Evolutionary conservation across 164 flowering plant genomes (phyloP), one percentile per base, ranked within the genome.

Genomic region (Berberis vulgaris): DNA sequence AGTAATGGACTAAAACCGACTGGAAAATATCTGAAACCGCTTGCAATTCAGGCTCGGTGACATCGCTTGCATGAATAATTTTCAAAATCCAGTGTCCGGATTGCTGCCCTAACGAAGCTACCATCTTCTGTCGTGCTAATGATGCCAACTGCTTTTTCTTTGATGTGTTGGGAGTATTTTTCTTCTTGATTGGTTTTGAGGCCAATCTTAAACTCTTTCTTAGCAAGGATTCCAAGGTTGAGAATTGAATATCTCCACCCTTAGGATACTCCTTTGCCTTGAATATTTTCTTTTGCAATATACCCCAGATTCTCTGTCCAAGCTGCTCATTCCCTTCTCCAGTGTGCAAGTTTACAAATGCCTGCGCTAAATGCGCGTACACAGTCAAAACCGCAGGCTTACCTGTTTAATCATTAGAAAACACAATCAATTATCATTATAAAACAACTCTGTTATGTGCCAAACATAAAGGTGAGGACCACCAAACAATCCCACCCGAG

Each of bases 251-350:
- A 3, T 71, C 66, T 49, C 78, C 86, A 43, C 83, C 85, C 74
- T 73, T 83, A 0, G 97, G 99, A 68, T 77, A 75, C 45, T 86
- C 87, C 68, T 87, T 94, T 7, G 86, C 86, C 77, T 89, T 91
- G 61, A 94, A 80, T 57, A 94, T 80, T 60, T 85, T 89, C 85
- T 83, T 86, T 54, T 91, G 95, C 66, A 94, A 59, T 65, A 91
- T 89, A 56, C 95, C 96, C 82, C 81, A 86, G 41, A 94, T 87
- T 2, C 96, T 86, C 79, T 94, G 93, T 61, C 79, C 86, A 66
- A 94, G 87, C 78, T 94, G 97, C 65, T 84, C 89, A 49, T 79
- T 84, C 58, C 80, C 82, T 79, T 86, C 96, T 41, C 76, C 70
- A 50, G 81, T 79, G 62, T 81, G 79, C 9, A 86, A 88, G 60